Conservation (phyloP, 2,329 filamentous ascomycete species). For the Monascus ruber region DNA sequence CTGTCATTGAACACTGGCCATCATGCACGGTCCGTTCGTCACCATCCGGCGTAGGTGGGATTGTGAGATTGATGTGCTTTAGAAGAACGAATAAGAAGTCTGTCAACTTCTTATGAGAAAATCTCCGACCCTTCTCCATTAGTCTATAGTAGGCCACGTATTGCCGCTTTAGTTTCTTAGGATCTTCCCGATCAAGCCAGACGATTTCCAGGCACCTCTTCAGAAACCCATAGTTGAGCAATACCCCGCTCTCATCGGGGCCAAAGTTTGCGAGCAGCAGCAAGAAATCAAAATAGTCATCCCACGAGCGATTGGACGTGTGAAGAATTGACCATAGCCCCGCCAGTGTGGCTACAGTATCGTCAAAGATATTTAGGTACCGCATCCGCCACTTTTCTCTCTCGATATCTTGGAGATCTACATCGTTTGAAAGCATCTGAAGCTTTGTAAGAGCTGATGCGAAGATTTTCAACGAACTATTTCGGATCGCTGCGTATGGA, state of each 20-base stretch:
- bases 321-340: slow-evolving; percentile 55
- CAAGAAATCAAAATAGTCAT: slow-evolving; percentile 64
- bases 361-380: slow-evolving; percentile 19
- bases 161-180: slow-evolving; percentile 41
- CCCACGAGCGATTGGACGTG: slow-evolving; percentile 54
- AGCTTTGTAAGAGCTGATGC: slow-evolving; percentile 43
- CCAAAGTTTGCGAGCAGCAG: slow-evolving; percentile 55
- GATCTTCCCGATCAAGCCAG: slow-evolving; percentile 43
- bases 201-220: slow-evolving; percentile 49
- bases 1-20: slow-evolving; percentile 23
- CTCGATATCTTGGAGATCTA: slow-evolving; percentile 14
- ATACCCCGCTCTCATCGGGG: slow-evolving; percentile 42
- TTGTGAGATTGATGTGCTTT: slow-evolving; percentile 25
- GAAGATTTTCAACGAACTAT: slow-evolving; percentile 41
- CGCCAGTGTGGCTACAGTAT: slow-evolving; percentile 38
- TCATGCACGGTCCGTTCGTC: slow-evolving; percentile 12
- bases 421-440: slow-evolving; percentile 25
- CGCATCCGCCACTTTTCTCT: slow-evolving; percentile 13
- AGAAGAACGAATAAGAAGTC: slow-evolving; percentile 31
- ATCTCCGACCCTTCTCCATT: slow-evolving; percentile 37
- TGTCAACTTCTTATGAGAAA: slow-evolving; percentile 31
- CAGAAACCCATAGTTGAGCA: slow-evolving; percentile 54
- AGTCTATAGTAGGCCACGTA: slow-evolving; percentile 37
- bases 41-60: slow-evolving; percentile 15
- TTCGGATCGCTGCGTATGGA: slow-evolving; percentile 45